phyloP scores from a whole-genome alignment of 768 basidiomycete species.

The Rhodotorula paludigena region DNA sequence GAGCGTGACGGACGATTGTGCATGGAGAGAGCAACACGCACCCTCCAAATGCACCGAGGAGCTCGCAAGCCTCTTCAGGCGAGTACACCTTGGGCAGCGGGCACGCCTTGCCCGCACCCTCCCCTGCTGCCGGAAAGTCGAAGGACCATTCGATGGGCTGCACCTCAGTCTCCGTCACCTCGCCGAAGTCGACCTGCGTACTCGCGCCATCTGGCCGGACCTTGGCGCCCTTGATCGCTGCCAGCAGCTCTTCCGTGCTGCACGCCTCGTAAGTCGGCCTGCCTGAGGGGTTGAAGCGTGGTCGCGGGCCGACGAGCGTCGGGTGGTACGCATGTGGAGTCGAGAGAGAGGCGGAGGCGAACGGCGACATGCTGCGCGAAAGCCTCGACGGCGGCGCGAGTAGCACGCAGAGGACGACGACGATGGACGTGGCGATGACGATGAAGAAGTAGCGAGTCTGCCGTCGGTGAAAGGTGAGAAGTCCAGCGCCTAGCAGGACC shows the following conservation, averaged over 20 bases:
- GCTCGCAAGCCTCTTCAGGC: slow-evolving; percentile 22
- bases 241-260: neutral
- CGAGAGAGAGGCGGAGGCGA: neutral
- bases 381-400: neutral
- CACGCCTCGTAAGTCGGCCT: neutral
- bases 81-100: neutral
- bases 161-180: neutral
- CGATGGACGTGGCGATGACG: neutral
- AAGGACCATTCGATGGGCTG: slow-evolving; percentile 12
- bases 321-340: neutral
- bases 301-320: slow-evolving; percentile 12
- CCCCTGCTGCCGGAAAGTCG: neutral
- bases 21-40: neutral
- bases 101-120: neutral
- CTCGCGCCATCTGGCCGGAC: neutral
- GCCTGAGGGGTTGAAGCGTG: neutral
- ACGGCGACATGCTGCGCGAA: neutral
- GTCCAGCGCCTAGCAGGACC: neutral
- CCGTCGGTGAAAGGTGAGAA: neutral
- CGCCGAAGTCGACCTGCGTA: neutral
- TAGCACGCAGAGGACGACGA: neutral
- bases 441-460: neutral
- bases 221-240: neutral
- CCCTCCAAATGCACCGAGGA: slow-evolving; percentile 13
- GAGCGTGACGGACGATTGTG: neutral